These are phyloP conservation scores for Coemansia sp. DNA, from an alignment of 192 early-diverging fungal genomes.

Conservation along the genomic window DNA sequence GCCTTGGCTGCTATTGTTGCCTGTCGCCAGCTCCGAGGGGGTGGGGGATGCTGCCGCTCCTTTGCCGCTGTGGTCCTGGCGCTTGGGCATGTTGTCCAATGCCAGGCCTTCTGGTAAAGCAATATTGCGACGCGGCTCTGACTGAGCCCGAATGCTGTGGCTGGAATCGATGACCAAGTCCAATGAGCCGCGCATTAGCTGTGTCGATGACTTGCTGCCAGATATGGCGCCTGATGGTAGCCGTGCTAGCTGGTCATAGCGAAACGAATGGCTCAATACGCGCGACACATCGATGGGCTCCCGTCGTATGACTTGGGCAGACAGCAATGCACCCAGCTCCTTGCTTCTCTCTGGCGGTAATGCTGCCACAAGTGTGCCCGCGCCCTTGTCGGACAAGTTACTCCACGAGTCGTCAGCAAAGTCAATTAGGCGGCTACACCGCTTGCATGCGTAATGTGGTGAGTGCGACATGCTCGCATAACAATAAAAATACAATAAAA, in stretches of 20 bases:
- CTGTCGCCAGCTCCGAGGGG: neutral
- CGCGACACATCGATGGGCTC: constrained; percentile 26
- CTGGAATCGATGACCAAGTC: constrained; percentile 32
- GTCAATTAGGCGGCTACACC: constrained; percentile 35
- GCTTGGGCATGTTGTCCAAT: neutral
- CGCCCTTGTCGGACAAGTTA: constrained; percentile 6
- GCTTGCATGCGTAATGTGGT: constrained; percentile 20
- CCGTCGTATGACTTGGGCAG: neutral
- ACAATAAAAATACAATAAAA: constrained; percentile 1
- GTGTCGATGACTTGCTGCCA: neutral
- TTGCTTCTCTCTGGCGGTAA: constrained; percentile 30
- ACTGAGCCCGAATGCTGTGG: neutral
- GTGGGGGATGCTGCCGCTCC: neutral
- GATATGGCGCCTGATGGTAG: constrained; percentile 11
- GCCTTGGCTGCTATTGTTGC: constrained; percentile 31
- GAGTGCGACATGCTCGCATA: neutral
- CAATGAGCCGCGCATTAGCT: constrained; percentile 41
- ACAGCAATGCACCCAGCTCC: constrained; percentile 18
- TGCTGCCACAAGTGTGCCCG: constrained; percentile 29
- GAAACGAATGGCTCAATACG: constrained; percentile 38
- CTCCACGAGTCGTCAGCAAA: constrained; percentile 28
- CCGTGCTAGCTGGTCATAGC: constrained; percentile 31
- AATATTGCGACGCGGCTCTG: neutral
- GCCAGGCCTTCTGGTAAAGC: neutral
- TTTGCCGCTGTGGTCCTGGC: neutral